Conservation (phyloP, 1,284 basidiomycete species). For the Austroboletus niveus region DNA sequence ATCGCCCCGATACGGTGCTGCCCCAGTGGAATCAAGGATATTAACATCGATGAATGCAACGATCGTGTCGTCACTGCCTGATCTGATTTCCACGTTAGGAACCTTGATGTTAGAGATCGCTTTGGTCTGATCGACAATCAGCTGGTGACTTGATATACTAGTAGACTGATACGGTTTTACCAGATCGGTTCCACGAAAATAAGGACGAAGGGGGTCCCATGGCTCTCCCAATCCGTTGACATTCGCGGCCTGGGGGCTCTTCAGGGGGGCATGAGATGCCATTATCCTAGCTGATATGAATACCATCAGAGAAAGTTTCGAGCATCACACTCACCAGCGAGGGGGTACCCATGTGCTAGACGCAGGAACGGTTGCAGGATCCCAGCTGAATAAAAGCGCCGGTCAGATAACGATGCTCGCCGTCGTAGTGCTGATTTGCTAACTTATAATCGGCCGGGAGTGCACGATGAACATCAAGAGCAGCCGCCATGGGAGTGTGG, state of each 20-base stretch:
- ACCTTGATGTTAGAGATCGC: constrained; percentile 21
- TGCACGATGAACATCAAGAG: constrained; percentile 19
- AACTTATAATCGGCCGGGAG: constrained; percentile 18
- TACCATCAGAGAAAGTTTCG: neutral
- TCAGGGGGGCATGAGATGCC: constrained; percentile 4
- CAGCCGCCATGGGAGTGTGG: constrained; percentile 19
- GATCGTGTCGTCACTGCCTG: constrained; percentile 19
- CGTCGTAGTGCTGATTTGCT: neutral
- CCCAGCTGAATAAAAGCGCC: constrained; percentile 17
- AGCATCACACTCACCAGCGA: constrained; percentile 13
- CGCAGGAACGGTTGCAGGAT: constrained; percentile 21
- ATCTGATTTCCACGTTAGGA: constrained; percentile 27
- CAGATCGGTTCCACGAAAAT: constrained; percentile 24
- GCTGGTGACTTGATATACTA: neutral
- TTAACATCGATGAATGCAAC: constrained; percentile 31
- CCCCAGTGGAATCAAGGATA: constrained; percentile 34
- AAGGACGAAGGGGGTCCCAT: constrained; percentile 21
- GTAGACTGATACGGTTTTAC: constrained; percentile 6
- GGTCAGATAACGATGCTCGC: constrained; percentile 1
- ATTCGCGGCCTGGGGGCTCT: neutral
- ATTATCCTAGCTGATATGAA: constrained; percentile 19
- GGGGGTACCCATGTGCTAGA: constrained; percentile 28
- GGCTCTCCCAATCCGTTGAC: constrained; percentile 27
- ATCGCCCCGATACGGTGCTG: constrained; percentile 29
- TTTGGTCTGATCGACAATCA: constrained; percentile 19